Conservation (phyloP, 768 basidiomycete species). For the Boletus subparvulus region DNA sequence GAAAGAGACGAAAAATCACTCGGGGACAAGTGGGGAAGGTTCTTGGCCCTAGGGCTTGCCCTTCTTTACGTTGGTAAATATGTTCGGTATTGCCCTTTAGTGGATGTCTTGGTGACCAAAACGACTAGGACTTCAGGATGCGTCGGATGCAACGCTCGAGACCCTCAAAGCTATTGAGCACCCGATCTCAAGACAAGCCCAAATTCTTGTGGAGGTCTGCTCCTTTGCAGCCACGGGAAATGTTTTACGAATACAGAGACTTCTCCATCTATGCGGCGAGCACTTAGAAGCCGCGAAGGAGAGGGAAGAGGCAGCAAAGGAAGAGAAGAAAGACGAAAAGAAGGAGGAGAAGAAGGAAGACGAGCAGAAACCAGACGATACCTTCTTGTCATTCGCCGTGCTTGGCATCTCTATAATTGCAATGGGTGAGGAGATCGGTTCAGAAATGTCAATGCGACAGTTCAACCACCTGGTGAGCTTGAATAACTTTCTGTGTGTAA, state of each 20-base stretch:
- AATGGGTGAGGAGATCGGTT: conserved; percentile 98
- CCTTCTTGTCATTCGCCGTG: conserved; percentile 90
- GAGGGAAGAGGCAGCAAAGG: conserved; percentile 34
- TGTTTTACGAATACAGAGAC: conserved; percentile 86
- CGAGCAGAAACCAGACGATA: conserved; percentile 58
- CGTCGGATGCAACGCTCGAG: conserved; percentile 90
- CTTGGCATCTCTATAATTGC: conserved; percentile 92
- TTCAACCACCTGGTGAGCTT: conserved; percentile 90
- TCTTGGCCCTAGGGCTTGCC: conserved; percentile 86
- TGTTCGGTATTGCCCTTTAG: neutral
- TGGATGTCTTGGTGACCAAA: conserved; percentile 9
- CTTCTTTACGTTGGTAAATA: conserved; percentile 83
- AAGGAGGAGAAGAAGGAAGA: conserved; percentile 61
- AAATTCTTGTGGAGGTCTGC: conserved; percentile 90
- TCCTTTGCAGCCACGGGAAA: conserved; percentile 95
- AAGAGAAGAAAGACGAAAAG: conserved; percentile 55
- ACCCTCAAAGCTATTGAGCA: conserved; percentile 93
- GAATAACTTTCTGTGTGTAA: neutral
- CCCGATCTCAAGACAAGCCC: conserved; percentile 85
- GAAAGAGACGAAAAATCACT: conserved; percentile 74
- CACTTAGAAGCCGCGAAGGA: conserved; percentile 60
- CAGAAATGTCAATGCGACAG: conserved; percentile 95
- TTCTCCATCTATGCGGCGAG: conserved; percentile 93
- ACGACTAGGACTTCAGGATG: conserved; percentile 79
- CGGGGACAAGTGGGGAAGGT: conserved; percentile 92